Base-by-base conservation (phyloP, 2,329 filamentous ascomycete species). In the Ascochyta rabiei region DNA sequence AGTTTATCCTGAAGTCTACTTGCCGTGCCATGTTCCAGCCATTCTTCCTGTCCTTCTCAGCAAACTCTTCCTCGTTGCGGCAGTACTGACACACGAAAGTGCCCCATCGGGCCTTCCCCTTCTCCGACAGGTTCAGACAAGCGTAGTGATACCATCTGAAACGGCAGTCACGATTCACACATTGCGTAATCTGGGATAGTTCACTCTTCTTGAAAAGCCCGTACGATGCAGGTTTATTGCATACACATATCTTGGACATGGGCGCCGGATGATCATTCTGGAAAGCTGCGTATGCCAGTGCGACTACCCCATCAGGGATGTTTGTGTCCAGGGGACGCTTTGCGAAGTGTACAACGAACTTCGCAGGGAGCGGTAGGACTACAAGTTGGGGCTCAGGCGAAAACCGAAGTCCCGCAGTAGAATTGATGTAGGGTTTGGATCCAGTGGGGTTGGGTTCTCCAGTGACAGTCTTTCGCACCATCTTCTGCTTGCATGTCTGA, bases 81-180 rank as follows among this genome's bases (percentile, higher is more conserved):
- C 63, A 66, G 3, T 40, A 9, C 24, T 52, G 37, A n/a, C 63
- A 66, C 1, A 57, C 8, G 30, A 59, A 21, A 4, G 28, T 60
- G 2, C 62, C 57, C 30, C 41, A 43, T 7, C 58, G 26, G 1
- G 49, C 46, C 19, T 48, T 52, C 2, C 63, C 18, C 31, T 67
- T 68, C 4, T 57, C 56, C 1, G 44, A 45, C 13, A 48, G 56
- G 35, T 59, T 53, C 3, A 69, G 48, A 21, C 68, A 71, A 1
- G 39, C 35, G 48, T 68, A 63, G 43, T 71, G 68, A 15, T 55
- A 64, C 61, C 61, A 67, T 6, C 19, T 9, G 7, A 68, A 49
- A 1, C 18, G 19, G 23, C 68, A 71, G 10, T 49, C 18, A 1
- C 26, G 18, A 24, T 59, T 65, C 3, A 37, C 39, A 30, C 68